Evolutionary conservation across 106 monocot genomes (phyloP), one percentile per base, ranked within the genome.

Genomic region (Ottelia alismoides): DNA sequence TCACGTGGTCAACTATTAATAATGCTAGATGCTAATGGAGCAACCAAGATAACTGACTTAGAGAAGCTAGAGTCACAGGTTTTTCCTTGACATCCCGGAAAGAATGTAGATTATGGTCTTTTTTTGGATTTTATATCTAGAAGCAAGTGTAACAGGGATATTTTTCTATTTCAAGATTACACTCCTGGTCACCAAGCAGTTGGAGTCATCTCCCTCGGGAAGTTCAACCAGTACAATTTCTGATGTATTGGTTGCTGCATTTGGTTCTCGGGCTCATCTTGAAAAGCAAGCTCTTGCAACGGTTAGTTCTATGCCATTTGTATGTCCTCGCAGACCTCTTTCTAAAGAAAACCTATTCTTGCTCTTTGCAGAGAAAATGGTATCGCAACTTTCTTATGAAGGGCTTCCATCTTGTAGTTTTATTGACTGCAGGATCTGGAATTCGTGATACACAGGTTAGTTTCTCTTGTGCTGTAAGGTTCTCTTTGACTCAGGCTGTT

Each of bases 21-120:
- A 22, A 98, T 98, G 98, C 90, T 98, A 72, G 98, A 98, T 70
- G 98, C 98, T 72, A 90, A 98, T 77, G 98, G 98, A 11, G 98
- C 98, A 61, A 98, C 90, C 25, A 90, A 89, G 61, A 65, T 98
- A 21, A 90, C 90, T 49, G 98, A 90, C 60, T 45, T 98, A 9
- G 85, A 90, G 71, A 98, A 86, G 61, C 90, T 98, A 64, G 98
- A 98, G 77, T 65, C 65, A 25, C 74, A 90, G 98, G 98, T 90
- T 10, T 60, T 65, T 44, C 16, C 20, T 21, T 47, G 55, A 53
- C 22, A 19, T 28, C n/a, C n/a, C n/a, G n/a, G n/a, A n/a, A n/a
- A n/a, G n/a, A n/a, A n/a, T n/a, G n/a, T n/a, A n/a, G n/a, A n/a
- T n/a, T n/a, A n/a, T n/a, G n/a, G n/a, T n/a, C n/a, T n/a, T n/a